Base-by-base conservation (phyloP, 2,329 filamentous ascomycete genomes). In the Cyphellophora attinorum region DNA sequence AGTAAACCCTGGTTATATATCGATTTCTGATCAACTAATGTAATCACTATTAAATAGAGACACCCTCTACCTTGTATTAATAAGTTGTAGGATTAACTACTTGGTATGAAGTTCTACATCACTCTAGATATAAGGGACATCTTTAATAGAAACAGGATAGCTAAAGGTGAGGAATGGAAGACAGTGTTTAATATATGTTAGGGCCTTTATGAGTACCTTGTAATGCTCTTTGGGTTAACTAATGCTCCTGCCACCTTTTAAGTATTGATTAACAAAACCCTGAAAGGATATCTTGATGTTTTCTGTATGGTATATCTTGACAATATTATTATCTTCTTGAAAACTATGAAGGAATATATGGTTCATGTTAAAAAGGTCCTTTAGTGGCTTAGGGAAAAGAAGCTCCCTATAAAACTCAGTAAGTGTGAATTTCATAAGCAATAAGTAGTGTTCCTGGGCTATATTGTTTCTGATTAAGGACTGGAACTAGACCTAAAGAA, bases 11-110 rank as follows among this genome's bases (percentile, higher is more conserved):
- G 44, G 13, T 34, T 62, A 27, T 61, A 43, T 42, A 44, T 62
- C 5, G 47, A 63, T 37, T 64, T 62, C 41, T 31, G 47, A 33
- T 39, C 21, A 1, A 41, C 62, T 1, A 64, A 62, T 33, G 37
- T 39, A 1, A 39, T 59, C n/a, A 60, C 49, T 3, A 48, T 50
- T 16, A 58, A 61, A 42, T 48, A 61, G 37, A 32, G 45, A 1
- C 57, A 57, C 39, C 42, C 45, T 3, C 33, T 59, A 13, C 54
- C 46, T 0, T 35, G 58, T 2, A 57, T 62, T 25, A 36, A 33
- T 18, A 29, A 39, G 10, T 19, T 19, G 1, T 17, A 33, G 1
- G 14, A 38, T 19, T 6, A 11, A 6, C 19, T 39, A 12, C 11
- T n/a, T 4, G 29, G 27, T 2, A 19, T 31, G 5, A 40, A 41